phyloP scores from a whole-genome alignment of 2,329 filamentous ascomycete species.

The Boeremia lycopersici region DNA sequence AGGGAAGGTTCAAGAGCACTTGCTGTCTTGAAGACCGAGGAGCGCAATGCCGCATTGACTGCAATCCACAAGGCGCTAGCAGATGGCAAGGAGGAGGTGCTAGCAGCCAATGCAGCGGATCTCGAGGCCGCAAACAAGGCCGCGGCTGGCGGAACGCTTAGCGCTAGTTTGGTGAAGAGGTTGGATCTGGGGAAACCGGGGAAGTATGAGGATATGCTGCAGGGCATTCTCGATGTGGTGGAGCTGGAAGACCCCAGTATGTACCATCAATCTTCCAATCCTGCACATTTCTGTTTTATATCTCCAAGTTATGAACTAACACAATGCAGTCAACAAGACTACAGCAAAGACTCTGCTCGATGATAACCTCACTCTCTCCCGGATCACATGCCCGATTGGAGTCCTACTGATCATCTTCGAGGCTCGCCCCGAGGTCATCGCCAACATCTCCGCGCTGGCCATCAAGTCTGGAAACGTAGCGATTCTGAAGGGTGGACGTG shows the following conservation, averaged over 20 bases:
- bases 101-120: slow-evolving; percentile 86
- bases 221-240: slow-evolving; percentile 88
- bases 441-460: slow-evolving; percentile 93
- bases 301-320: slow-evolving; percentile 11
- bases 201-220: slow-evolving; percentile 97
- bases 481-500: slow-evolving; percentile 95
- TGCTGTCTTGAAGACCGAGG: slow-evolving; percentile 74
- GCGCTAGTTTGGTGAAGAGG: slow-evolving; percentile 82
- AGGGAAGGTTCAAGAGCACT: slow-evolving; percentile 82
- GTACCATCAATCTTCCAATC: slow-evolving; percentile 37
- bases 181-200: slow-evolving; percentile 84
- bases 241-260: slow-evolving; percentile 83
- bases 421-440: slow-evolving; percentile 95
- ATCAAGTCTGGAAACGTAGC: slow-evolving; percentile 98
- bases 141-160: slow-evolving; percentile 76
- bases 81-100: slow-evolving; percentile 72
- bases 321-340: slow-evolving; percentile 74
- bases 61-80: slow-evolving; percentile 80
- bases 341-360: slow-evolving; percentile 85
- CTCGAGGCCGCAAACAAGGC: slow-evolving; percentile 75
- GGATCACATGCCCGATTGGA: slow-evolving; percentile 92
- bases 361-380: slow-evolving; percentile 81
- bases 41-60: slow-evolving; percentile 84
- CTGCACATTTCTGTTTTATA: background rate
- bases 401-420: slow-evolving; percentile 99